Conservation (phyloP, 192 early-diverging fungal species). For the Backusella psychrophila region DNA sequence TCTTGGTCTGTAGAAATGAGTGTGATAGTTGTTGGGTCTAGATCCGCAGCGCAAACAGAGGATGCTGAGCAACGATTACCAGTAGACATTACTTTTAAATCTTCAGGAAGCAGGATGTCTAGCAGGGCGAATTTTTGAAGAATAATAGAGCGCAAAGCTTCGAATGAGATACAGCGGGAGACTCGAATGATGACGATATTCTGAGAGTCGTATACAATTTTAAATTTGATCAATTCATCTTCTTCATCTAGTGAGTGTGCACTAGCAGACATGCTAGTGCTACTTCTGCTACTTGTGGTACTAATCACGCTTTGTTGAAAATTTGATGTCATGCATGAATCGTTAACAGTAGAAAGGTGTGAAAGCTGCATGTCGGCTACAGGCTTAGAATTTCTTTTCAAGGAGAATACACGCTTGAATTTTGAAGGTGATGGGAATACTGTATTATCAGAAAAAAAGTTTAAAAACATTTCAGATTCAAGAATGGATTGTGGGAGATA, state of each 20-base stretch:
- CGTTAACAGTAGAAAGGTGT: not conserved
- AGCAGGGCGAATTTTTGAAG: conserved; percentile 1
- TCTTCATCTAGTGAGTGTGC: not conserved
- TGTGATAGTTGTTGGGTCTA: not conserved
- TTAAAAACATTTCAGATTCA: not conserved
- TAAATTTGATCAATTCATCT: not conserved
- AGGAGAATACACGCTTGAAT: not conserved
- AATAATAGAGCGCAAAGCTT: not conserved
- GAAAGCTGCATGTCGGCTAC: not conserved
- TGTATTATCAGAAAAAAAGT: not conserved
- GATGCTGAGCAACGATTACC: not conserved
- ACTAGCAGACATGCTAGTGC: not conserved
- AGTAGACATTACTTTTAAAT: not conserved
- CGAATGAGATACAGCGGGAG: not conserved
- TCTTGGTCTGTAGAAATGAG: not conserved
- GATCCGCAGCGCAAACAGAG: not conserved
- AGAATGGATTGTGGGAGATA: not conserved
- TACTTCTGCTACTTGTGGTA: not conserved
- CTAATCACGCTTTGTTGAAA: conserved; percentile 2
- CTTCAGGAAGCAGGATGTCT: not conserved
- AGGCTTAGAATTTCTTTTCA: not conserved
- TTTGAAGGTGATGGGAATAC: not conserved
- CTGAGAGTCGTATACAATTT: conserved; percentile 7
- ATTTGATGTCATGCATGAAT: not conserved
- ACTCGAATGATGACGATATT: conserved; percentile 9